Evolutionary conservation across 2,329 filamentous ascomycete species (phyloP).

Genomic region (Phialophora tarda): DNA sequence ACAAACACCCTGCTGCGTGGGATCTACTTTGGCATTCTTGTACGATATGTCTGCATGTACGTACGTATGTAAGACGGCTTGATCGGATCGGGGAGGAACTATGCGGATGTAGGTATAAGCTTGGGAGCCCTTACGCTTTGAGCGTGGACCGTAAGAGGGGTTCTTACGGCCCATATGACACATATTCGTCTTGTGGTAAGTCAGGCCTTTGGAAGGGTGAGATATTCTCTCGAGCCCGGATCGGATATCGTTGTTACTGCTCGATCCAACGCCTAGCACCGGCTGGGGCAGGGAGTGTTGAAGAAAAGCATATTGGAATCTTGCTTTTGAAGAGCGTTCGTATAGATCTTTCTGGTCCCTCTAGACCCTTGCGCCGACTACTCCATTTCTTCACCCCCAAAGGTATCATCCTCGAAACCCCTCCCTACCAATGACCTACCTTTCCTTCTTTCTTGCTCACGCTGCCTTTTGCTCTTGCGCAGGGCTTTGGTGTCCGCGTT

Average conservation of each 20-base stretch:
- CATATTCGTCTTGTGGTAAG: background rate
- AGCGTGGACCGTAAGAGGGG: no score
- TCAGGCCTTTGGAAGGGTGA: background rate
- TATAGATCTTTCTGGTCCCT: no score
- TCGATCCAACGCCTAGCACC: no score
- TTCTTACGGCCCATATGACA: no score
- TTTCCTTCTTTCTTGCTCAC: conserved; percentile 18
- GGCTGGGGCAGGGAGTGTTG: no score
- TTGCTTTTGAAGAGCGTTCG: background rate
- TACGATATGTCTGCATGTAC: no score
- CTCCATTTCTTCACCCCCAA: conserved; percentile 10
- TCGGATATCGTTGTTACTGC: background rate
- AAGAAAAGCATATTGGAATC: background rate
- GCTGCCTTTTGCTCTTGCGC: conserved; percentile 14
- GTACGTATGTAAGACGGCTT: background rate
- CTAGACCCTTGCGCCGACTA: background rate
- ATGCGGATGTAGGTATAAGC: no score
- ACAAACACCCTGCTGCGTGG: background rate
- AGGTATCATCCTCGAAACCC: background rate
- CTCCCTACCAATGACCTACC: conserved; percentile 8
- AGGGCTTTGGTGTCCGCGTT: background rate
- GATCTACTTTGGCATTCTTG: no score
- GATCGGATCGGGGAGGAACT: background rate
- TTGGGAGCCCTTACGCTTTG: no score
- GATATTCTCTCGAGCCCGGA: background rate